Evolutionary conservation across 140 eudicot species (phyloP).

Genomic region (Cichorium intybus): DNA sequence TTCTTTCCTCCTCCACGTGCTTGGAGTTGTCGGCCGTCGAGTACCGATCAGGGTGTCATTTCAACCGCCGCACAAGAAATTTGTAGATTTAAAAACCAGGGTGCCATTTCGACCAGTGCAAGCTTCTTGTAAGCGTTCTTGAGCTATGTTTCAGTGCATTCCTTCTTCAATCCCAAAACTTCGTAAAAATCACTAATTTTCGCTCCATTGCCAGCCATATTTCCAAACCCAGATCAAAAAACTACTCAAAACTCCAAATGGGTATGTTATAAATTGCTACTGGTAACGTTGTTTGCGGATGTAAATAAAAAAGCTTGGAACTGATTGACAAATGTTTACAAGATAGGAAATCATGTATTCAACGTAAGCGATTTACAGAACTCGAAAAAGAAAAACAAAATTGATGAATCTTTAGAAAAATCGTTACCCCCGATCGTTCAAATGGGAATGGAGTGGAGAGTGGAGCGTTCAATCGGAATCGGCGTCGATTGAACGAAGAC

Average conservation of each 20-base stretch:
- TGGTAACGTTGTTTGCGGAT: not conserved
- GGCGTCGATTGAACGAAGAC: no score
- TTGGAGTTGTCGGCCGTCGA: constrained; percentile 55
- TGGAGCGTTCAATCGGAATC: no score
- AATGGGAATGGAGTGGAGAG: no score
- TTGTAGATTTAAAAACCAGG: no score
- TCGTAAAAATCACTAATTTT: constrained; percentile 49
- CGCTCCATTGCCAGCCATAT: constrained; percentile 46
- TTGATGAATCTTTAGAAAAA: no score
- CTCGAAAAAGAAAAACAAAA: no score
- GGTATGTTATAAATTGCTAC: not conserved
- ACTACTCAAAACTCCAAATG: not conserved
- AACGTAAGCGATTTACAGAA: no score
- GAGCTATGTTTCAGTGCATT: constrained; percentile 63
- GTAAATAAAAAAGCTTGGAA: not conserved
- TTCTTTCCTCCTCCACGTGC: constrained; percentile 63
- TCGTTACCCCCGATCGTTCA: no score
- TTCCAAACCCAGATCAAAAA: constrained; percentile 5
- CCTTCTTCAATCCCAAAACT: constrained; percentile 74
- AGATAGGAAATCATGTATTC: no score
- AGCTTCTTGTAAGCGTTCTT: constrained; percentile 83
- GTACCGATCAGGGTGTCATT: constrained; percentile 97
- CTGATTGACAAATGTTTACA: no score
- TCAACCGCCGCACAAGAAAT: constrained; percentile 30
- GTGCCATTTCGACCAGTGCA: constrained; percentile 73